phyloP scores from a whole-genome alignment of 371 early-diverging fungal species.

The Dinochytrium kinnereticum region DNA sequence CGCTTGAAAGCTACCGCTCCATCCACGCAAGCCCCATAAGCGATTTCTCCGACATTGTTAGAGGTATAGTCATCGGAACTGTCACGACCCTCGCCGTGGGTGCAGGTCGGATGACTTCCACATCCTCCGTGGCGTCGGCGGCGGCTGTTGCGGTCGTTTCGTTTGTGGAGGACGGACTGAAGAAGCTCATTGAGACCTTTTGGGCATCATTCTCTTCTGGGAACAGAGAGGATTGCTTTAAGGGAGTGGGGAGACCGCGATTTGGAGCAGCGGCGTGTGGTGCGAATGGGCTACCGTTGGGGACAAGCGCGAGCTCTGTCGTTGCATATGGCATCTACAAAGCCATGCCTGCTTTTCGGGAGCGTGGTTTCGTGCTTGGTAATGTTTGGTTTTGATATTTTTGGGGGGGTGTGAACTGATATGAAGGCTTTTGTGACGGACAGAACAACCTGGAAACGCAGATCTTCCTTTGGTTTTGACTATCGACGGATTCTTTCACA shows the following conservation, averaged over 20 bases:
- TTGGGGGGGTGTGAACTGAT: too few species aligned
- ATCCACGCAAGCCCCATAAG: constrained; percentile 19
- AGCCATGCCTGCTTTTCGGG: constrained; percentile 34
- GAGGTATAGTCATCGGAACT: background rate
- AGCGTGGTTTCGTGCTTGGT: constrained; percentile 33
- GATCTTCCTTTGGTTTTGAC: constrained; percentile 23
- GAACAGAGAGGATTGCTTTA: background rate
- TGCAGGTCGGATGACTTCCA: constrained; percentile 1
- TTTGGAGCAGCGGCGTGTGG: constrained; percentile 5
- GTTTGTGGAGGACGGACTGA: background rate
- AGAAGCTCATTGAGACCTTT: background rate
- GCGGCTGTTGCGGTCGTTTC: background rate
- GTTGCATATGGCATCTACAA: constrained; percentile 21
- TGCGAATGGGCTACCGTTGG: constrained; percentile 22
- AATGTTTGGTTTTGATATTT: background rate
- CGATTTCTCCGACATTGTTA: background rate
- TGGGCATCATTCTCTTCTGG: background rate
- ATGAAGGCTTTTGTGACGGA: too few species aligned
- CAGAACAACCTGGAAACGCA: constrained; percentile 14
- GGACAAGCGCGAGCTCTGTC: constrained; percentile 17
- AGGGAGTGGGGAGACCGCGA: constrained; percentile 8
- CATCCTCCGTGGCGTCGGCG: constrained; percentile 3
- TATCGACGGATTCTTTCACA: constrained; percentile 34
- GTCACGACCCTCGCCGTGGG: background rate
- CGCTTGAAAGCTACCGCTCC: constrained; percentile 20